Evolutionary conservation across 2,329 filamentous ascomycete species (phyloP), one percentile per base, ranked within the genome.

Genomic region (Ophiocordyceps camponoti-leonardi): DNA sequence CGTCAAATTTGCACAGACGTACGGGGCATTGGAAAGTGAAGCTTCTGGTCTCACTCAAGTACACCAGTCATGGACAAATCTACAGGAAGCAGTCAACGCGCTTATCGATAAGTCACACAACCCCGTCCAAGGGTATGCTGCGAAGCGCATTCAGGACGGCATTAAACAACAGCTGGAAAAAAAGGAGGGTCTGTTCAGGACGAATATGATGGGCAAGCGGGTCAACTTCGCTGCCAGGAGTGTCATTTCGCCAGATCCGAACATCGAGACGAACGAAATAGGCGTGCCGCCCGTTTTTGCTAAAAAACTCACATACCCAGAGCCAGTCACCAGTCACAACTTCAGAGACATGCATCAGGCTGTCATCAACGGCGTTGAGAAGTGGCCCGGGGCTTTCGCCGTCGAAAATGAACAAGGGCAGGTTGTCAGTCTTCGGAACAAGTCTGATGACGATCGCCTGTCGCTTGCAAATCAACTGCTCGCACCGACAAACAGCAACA

Each of bases 141-240:
- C 80, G 14, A 81, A 82, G 56, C 74, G 80, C 46, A 83, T 86
- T 45, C 85, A 93, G 49, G 88, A 94, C 51, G 92, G 93, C 54
- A 94, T 98, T 66, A 98, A 98, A 66, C 92, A 98, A 60, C 83
- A 88, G 58, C 73, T 98, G 26, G 92, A 98, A 66, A 98, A 98
- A 72, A 98, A 98, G 66, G 93, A 98, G 59, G 92, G 92, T 52
- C 72, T 98, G 28, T 98, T 98, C 71, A 76, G 92, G 55, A 96
- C 94, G 70, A 95, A 98, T 65, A 96, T 98, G 92, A 98, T 98
- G 92, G 92, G 92, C 49, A 98, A 98, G 71, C 87, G 92, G 69
- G 92, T 98, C 66, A 96, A 98, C 63, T 96, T 92, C 61, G 92
- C 92, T 44, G 92, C 92, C 35, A 83, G 92, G 61, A 94, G 85